Percentiles rank a stretch among this genome's conserved stretches.
phyloP scores from a whole-genome alignment of 1,284 basidiomycete genomes.

The Ustilago crameri region DNA sequence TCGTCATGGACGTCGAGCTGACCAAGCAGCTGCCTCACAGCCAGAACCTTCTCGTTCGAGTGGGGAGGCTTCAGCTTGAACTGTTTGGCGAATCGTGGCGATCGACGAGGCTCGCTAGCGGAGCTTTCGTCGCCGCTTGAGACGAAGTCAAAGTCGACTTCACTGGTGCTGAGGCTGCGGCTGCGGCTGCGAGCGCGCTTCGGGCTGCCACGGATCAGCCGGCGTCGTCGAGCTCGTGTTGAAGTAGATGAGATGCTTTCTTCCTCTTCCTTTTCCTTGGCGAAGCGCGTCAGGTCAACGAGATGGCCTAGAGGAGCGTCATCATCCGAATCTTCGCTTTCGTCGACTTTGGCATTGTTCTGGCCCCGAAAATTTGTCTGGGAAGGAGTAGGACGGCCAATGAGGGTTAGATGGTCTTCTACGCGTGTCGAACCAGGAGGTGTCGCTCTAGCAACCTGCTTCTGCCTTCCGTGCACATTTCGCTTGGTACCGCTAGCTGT shows the following conservation, averaged over 20 bases:
- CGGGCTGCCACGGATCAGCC: not conserved
- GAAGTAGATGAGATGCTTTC: not conserved
- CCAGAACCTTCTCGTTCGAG: not conserved
- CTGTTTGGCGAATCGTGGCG: not conserved
- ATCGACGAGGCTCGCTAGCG: not conserved
- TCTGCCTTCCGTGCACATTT: too few species aligned
- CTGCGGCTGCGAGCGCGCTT: too few species aligned
- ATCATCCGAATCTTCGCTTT: slow-evolving; percentile 8
- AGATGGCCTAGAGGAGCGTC: slow-evolving; percentile 2
- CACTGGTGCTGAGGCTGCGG: not conserved
- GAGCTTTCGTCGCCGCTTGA: not conserved
- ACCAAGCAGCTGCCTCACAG: too few species aligned
- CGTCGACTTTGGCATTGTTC: not conserved
- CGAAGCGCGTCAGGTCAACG: not conserved
- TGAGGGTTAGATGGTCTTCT: not conserved
- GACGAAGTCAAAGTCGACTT: not conserved
- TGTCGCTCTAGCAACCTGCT: too few species aligned
- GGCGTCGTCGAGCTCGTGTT: not conserved
- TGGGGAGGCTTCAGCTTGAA: not conserved
- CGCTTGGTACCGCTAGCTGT: too few species aligned
- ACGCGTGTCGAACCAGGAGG: too few species aligned
- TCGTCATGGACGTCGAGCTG: too few species aligned
- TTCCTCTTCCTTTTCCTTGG: not conserved
- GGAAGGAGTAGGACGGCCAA: not conserved
- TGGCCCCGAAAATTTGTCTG: not conserved